Base-by-base conservation (phyloP, 805 yeast genomes). In the Pichia rugopelliculosa region DNA sequence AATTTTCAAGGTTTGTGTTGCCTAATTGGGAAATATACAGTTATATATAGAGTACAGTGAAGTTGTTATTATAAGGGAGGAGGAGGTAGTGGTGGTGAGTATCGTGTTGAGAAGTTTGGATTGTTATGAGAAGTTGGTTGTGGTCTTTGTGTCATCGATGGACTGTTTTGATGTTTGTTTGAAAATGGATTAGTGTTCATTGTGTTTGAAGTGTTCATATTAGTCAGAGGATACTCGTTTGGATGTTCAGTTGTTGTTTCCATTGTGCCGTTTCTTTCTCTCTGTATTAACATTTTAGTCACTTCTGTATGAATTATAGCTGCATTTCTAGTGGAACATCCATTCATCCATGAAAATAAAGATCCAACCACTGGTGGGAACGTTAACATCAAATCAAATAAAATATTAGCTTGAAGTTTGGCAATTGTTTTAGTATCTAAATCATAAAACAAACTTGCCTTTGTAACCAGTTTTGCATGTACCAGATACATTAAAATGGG, bases 301-400 rank as follows among this genome's bases (percentile, higher is more conserved):
- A 56, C 56, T 22, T 54, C 44, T 0, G 73, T 76, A 60, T 87
- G 88, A 9, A 89, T 73, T 56, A 87, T 58, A 0, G 91, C 90
- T 0, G 96, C 95, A 62, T 91, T 90, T 58, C 96, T 71, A 0
- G 96, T 87, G 8, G 95, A 86, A 60, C 96, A 86, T 2, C 82
- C 86, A 59, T 87, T 78, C 62, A 90, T 50, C 91, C 96, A 90
- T 12, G 86, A 69, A 46, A 89, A 75, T 34, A 89, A 66, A 3
- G 81, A 71, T 1, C 98, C 98, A 30, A 91, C 62, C 4, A 89
- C 55, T 0, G 98, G 98, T 0, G 91, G 82, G 30, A 91, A 68
- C 2, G 90, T 74, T 36, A 90, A 78, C 36, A 85, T 55, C 26
- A 90, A 70, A 62, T 91, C 97, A 49, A 87, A 62, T 12, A 77